Percentiles rank a stretch among this genome's conserved stretches.
Conservation (phyloP, 768 basidiomycete species). For the Boletus speciosus region DNA sequence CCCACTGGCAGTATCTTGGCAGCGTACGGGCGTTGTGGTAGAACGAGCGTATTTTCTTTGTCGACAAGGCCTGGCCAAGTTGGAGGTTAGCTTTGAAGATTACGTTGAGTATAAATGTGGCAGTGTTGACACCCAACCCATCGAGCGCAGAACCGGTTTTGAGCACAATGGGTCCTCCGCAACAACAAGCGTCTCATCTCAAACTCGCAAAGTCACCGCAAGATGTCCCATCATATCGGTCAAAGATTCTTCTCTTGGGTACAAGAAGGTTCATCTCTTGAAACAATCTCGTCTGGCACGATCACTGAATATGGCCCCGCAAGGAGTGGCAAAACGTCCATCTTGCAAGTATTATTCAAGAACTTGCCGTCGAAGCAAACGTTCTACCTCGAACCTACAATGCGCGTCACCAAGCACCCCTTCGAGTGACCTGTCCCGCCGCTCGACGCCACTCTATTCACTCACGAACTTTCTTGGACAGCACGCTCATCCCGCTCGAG, state of each 20-base stretch:
- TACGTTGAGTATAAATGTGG: not conserved
- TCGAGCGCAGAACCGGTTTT: not conserved
- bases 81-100: too few relatives aligned
- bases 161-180: slow-evolving; percentile 2
- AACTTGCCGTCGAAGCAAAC: slow-evolving; percentile 77
- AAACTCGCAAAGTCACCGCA: slow-evolving; percentile 8
- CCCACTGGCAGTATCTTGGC: too few relatives aligned
- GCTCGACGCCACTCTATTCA: not conserved
- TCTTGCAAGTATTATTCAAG: slow-evolving; percentile 89
- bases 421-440: slow-evolving; percentile 65
- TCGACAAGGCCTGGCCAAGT: not conserved
- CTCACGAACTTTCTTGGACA: slow-evolving; percentile 29
- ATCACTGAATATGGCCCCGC: slow-evolving; percentile 6
- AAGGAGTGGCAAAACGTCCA: slow-evolving; percentile 94
- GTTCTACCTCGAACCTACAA: slow-evolving; percentile 86
- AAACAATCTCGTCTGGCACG: not conserved
- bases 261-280: slow-evolving; percentile 51
- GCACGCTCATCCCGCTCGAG: slow-evolving; percentile 88
- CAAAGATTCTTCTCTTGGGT: slow-evolving; percentile 72
- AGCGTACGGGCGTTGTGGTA: not conserved
- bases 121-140: not conserved
- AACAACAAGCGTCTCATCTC: slow-evolving; percentile 11
- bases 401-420: slow-evolving; percentile 65
- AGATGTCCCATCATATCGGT: slow-evolving; percentile 34
- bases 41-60: not conserved